Evolutionary conservation across 306 rosid species (phyloP), one percentile per base, ranked within the genome.

Genomic region (Quercus ilex): DNA sequence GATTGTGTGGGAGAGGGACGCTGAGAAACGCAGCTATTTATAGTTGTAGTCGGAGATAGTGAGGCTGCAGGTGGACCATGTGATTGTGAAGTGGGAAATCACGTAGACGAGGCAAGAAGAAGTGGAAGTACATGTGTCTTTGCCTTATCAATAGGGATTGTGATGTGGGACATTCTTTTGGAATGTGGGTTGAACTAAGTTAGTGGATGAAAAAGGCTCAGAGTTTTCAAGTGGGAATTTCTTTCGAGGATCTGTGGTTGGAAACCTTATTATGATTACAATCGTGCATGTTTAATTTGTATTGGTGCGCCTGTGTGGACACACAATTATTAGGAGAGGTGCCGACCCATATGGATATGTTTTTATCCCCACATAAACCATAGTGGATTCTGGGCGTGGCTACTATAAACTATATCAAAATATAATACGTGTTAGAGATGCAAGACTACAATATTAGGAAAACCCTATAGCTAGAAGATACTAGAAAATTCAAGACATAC

Each of bases 91-190:
- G 79, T 55, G 28, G 28, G 21, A 60, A 74, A 33, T 81, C 80
- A 62, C 70, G 79, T 41, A 0, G 25, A 11, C 69, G 46, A 49
- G 73, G 74, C 86, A 74, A 43, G 53, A 63, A 38, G 73, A 76
- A 84, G 83, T 87, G 81, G 87, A 73, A 70, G 38, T 38, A 80
- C 76, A 57, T n/a, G 78, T 68, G 68, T 26, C 59, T 43, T 28
- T 51, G 60, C 75, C 31, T 58, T 80, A 71, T 51, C 10, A 60
- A 1, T 8, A 10, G n/a, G 38, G 14, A 19, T 13, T 35, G 49
- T 67, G 72, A n/a, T 21, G 30, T 59, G 65, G 25, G 53, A 17
- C 51, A 35, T 18, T 67, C 19, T 31, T 31, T 12, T 18, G 12
- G 33, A 46, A 31, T 15, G 38, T 21, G 13, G 25, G 12, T 4